These are phyloP conservation scores for Leccinum broughii DNA, from an alignment of 768 basidiomycete genomes.

Conservation along the genomic window DNA sequence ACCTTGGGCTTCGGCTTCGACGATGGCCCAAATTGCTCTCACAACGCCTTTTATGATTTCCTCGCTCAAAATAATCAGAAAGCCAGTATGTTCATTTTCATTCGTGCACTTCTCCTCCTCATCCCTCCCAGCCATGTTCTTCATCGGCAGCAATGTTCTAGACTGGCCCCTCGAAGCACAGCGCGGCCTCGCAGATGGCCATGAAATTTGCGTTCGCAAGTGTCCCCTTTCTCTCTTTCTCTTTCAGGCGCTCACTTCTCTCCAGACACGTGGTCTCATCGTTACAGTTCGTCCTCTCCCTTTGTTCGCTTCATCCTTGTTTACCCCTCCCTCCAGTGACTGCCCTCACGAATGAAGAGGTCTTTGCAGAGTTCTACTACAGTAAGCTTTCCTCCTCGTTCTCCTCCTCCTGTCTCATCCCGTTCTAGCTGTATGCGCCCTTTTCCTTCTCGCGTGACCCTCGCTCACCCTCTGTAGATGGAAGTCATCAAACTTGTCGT, in stretches of 20 bases:
- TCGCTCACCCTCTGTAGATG: slow-evolving; percentile 33
- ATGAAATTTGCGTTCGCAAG: slow-evolving; percentile 63
- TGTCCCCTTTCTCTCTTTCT: slow-evolving; percentile 13
- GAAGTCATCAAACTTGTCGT: slow-evolving; percentile 54
- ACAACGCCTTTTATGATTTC: slow-evolving; percentile 62
- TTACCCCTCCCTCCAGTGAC: slow-evolving; percentile 45
- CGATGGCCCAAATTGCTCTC: slow-evolving; percentile 65
- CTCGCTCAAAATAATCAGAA: slow-evolving; percentile 53
- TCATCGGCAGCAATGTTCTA: slow-evolving; percentile 58
- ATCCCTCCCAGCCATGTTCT: slow-evolving; percentile 52
- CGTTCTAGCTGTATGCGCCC: slow-evolving; percentile 25
- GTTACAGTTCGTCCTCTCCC: slow-evolving; percentile 43
- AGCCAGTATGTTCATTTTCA: slow-evolving; percentile 39
- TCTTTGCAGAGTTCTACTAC: slow-evolving; percentile 80
- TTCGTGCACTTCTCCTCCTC: neutral
- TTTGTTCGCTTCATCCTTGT: neutral
- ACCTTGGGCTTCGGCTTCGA: slow-evolving; percentile 64
- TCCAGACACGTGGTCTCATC: slow-evolving; percentile 36
- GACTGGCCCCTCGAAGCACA: slow-evolving; percentile 58
- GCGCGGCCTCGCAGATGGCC: slow-evolving; percentile 53
- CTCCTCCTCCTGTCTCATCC: slow-evolving; percentile 2
- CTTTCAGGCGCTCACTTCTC: neutral
- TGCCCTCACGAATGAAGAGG: slow-evolving; percentile 56
- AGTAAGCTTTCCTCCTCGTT: slow-evolving; percentile 38
- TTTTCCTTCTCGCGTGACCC: too few relatives aligned